Evolutionary conservation across 148 eudicot genomes (phyloP).

Genomic region (Drosera capensis): DNA sequence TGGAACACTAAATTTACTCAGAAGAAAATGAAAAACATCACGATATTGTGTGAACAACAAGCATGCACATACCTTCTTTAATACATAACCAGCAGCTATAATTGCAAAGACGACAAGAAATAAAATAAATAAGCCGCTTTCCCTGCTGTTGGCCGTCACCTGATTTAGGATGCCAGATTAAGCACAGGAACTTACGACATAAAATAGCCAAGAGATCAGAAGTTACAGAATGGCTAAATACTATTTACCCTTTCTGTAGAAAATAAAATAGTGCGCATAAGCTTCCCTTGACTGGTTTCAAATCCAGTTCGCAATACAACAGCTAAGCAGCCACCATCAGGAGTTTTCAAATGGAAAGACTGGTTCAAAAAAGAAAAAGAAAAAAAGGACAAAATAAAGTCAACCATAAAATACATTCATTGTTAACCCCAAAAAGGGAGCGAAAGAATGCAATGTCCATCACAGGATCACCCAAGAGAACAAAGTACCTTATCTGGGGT

Average conservation of each 20-base stretch:
- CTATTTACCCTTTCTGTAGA: slow-evolving; percentile 88
- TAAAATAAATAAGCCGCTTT: slow-evolving; percentile 88
- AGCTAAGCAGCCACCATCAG: slow-evolving; percentile 98
- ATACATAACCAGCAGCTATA: slow-evolving; percentile 97
- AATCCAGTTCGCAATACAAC: slow-evolving; percentile 95
- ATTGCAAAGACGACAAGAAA: slow-evolving; percentile 91
- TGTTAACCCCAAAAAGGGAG: not conserved
- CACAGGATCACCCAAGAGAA: not conserved
- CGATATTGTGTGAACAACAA: not conserved
- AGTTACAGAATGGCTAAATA: not conserved
- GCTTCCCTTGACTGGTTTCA: slow-evolving; percentile 97
- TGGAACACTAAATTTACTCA: no score
- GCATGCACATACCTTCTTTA: slow-evolving; percentile 57
- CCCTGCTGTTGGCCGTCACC: slow-evolving; percentile 99
- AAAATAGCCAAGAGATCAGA: not conserved
- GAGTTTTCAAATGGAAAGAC: slow-evolving; percentile 64
- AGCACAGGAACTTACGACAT: slow-evolving; percentile 1
- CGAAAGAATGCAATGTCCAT: not conserved
- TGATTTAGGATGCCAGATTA: slow-evolving; percentile 14
- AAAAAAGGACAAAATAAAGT: not conserved
- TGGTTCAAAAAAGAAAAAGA: slow-evolving; percentile 15
- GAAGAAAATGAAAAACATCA: not conserved
- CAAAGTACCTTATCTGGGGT: slow-evolving; percentile 72
- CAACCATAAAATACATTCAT: not conserved
- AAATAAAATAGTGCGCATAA: slow-evolving; percentile 94